Percentiles rank a stretch among this genome's conserved stretches.
These are phyloP conservation scores for Solanum sparsipilum DNA, from an alignment of 257 asterid genomes.

Conservation along the genomic window DNA sequence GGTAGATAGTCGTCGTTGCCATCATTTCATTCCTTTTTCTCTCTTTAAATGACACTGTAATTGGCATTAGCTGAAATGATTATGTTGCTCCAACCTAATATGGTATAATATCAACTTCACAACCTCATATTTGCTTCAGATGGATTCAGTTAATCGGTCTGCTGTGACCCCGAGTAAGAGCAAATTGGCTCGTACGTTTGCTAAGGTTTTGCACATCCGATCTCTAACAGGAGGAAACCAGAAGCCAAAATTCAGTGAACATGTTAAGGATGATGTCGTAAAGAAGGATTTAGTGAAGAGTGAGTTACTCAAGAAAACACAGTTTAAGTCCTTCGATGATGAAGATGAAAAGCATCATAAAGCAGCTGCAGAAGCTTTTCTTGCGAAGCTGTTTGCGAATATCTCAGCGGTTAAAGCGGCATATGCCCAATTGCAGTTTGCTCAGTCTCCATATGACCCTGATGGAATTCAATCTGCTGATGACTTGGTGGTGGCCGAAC, in stretches of 20 bases:
- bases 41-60: not conserved
- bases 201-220: conserved; percentile 57
- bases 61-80: conserved; percentile 1
- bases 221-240: conserved; percentile 27
- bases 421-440: conserved; percentile 58
- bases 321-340: not conserved
- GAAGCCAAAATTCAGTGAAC: conserved; percentile 9
- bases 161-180: conserved; percentile 39
- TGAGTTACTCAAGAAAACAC: conserved; percentile 4
- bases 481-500: conserved; percentile 42
- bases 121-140: conserved; percentile 30
- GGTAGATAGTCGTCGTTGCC: conserved; percentile 13
- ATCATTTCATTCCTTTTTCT: conserved; percentile 26
- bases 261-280: conserved; percentile 9
- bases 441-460: conserved; percentile 77
- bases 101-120: not conserved
- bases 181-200: conserved; percentile 45
- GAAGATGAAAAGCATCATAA: conserved; percentile 19
- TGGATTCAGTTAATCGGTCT: conserved; percentile 48
- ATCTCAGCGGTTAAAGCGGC: conserved; percentile 66
- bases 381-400: conserved; percentile 66
- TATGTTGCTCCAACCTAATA: not conserved
- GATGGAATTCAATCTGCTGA: conserved; percentile 80
- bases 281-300: conserved; percentile 17
- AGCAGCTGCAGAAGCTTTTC: conserved; percentile 42